Evolutionary conservation across 306 rosid species (phyloP), one percentile per base, ranked within the genome.

Genomic region (Chamaecrista fasciculata): DNA sequence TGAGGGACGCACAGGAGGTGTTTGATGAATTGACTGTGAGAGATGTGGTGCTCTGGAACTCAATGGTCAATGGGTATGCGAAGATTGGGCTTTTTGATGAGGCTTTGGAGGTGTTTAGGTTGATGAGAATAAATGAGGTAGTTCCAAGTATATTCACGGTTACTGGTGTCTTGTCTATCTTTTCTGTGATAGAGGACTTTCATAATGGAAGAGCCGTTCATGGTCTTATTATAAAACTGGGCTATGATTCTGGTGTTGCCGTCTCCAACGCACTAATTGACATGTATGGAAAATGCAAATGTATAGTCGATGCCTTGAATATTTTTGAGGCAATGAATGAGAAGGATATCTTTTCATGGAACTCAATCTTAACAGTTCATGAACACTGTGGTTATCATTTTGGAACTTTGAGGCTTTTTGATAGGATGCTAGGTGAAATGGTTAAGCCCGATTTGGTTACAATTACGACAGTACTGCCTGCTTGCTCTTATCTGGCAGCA

Each of bases 11-110:
- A 8, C 79, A 72, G 24, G 70, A 79, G 52, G 77, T 85, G 81
- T 93, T 93, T 29, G 85, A 79, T 51, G 90, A 82, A 80, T 72
- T 93, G 80, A 80, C 91, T 5, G 79, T 73, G 18, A 86, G 78
- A 76, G 98, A 90, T 74, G 85, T 86, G 23, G 98, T 90, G 75
- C 86, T 90, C 24, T 90, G 96, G 96, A 93, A 90, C 34, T 84
- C 98, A 0, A 82, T 93, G 96, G 80, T 93, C 58, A 90, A 80
- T 80, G 96, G 96, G 65, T 82, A 80, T 76, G 81, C 83, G 2
- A 83, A 83, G 74, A 90, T 86, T 76, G 94, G 91, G 46, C 39
- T 52, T 24, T 77, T 85, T 67, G 83, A 86, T 9, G 86, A 90
- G 80, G 97, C 96, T 21, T 61, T 93, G 73, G 72, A 56, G 69